Base-by-base conservation (phyloP, 2,329 filamentous ascomycete species). In the Cladosporium sp. region DNA sequence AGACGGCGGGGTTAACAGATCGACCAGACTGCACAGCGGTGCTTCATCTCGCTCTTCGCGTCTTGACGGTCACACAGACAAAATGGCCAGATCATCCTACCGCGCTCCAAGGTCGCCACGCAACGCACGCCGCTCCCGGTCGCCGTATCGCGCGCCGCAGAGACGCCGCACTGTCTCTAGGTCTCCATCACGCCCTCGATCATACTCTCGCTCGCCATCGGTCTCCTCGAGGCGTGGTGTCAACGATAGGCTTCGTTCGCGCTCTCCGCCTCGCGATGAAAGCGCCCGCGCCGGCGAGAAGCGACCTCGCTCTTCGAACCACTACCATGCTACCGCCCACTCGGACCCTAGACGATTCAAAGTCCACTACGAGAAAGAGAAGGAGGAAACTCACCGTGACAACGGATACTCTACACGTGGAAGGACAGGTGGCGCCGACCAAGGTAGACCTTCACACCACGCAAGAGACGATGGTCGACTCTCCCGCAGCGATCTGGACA, bases 1-100 rank as follows among this genome's bases (percentile, higher is more conserved):
- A 86, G 86, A 88, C 89, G 89, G 83, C 87, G 88, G 86, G 87
- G 89, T 96, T 96, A 91, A 96, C 92, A 91, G 90, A 87, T 88
- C 85, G 85, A 86, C 90, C 91, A 96, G 92, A 93, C 85, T 66
- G 66, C 63, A 39, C 34, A 57, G 67, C 68, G 67, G 67, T 71
- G 74, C 73, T 76, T 75, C 74, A 75, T 76, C 74, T 74, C 74
- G 72, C 36, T 46, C 69, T 70, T 66, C 71, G 71, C 72, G 69
- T 26, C 62, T 32, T 18, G 54, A 65, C 49, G 67, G 65, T 18
- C 61, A 64, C 53, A 58, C 67, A 66, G 65, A 60, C 43, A 69
- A 70, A 49, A 71, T 70, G 67, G 76, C 76, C 66, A 72, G 69
- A 66, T 76, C 76, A 63, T 51, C 68, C 57, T 70, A 71, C 71